Evolutionary conservation across 2,329 filamentous ascomycete genomes (phyloP), one percentile per base, ranked within the genome.

Genomic region (Metarhizium anisopliae): DNA sequence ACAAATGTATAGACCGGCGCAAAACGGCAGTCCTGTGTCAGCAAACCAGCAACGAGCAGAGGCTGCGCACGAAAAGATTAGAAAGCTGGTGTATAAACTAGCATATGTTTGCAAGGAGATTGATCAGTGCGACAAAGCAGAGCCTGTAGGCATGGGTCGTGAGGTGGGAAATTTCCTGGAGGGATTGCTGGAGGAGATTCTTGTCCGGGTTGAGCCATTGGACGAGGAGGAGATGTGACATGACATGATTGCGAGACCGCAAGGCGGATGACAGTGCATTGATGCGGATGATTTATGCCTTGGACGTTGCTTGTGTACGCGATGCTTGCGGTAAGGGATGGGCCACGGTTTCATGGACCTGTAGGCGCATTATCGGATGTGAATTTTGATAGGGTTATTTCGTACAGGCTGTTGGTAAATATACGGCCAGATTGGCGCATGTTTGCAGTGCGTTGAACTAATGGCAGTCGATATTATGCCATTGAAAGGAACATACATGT

Each of bases 111-210:
- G 95, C 71, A 87, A 86, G 66, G 91, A 96, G 68, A 90, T 99
- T 65, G 93, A 99, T 70, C 82, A 87, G 60, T 89, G 86, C 71
- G 94, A 99, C 71, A 87, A 87, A 68, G 82, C 85, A 47, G 88
- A 90, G 62, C 90, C 91, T 6, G 90, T 97, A 11, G 90, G 91
- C 1, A 96, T 97, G 93, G 93, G 91, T 0, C 86, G 90, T 49
- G 92, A 93, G 30, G 91, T 96, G 2, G 85, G 85, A 49, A 90
- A 89, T 1, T 95, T 97, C 63, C 72, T 97, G 7, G 94, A 99
- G 70, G 93, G 92, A 0, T 82, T 97, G 59, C 74, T 99, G 38
- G 94, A 99, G 70, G 94, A 99, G 75, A 87, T 99, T 29, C 75
- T 99, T 25, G 91, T 96, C 40, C 77, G 94, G 55, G 90, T 97